Conservation (phyloP, 768 basidiomycete genomes). For the Obba rivulosa region DNA sequence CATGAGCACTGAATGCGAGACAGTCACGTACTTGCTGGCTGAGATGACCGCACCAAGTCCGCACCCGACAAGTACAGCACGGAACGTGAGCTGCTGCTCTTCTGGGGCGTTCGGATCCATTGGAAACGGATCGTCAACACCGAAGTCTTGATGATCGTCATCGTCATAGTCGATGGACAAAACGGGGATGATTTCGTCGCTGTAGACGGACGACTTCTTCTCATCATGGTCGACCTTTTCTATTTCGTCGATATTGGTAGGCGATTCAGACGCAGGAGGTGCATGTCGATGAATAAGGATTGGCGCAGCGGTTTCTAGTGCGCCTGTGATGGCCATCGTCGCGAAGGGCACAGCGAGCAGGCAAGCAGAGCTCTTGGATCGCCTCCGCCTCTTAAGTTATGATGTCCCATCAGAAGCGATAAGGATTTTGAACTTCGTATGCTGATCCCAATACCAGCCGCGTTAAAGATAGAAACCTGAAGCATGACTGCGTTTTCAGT, state of each 20-base stretch:
- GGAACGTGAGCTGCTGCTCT: conserved; percentile 15
- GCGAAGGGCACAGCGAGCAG: too few species aligned
- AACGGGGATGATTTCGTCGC: conserved; percentile 1
- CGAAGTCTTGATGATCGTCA: conserved; percentile 7
- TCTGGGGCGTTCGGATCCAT: conserved; percentile 13
- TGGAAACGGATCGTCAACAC: conserved; percentile 15
- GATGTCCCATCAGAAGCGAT: too few species aligned
- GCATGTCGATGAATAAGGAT: too few species aligned
- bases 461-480: too few species aligned
- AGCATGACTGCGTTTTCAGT: too few species aligned
- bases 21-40: conserved; percentile 13
- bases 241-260: conserved; percentile 1
- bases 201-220: conserved; percentile 1
- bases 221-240: conserved; percentile 4
- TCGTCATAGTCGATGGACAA: conserved; percentile 6
- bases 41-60: conserved; percentile 16
- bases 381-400: too few species aligned
- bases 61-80: conserved; percentile 15
- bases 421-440: too few species aligned
- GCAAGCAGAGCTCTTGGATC: too few species aligned
- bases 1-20: neutral
- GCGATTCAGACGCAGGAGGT: too few species aligned
- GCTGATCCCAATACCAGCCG: too few species aligned
- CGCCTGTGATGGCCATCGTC: too few species aligned
- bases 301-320: too few species aligned